Base-by-base conservation (phyloP, 2,329 filamentous ascomycete genomes). In the Hypoxylon sp. region DNA sequence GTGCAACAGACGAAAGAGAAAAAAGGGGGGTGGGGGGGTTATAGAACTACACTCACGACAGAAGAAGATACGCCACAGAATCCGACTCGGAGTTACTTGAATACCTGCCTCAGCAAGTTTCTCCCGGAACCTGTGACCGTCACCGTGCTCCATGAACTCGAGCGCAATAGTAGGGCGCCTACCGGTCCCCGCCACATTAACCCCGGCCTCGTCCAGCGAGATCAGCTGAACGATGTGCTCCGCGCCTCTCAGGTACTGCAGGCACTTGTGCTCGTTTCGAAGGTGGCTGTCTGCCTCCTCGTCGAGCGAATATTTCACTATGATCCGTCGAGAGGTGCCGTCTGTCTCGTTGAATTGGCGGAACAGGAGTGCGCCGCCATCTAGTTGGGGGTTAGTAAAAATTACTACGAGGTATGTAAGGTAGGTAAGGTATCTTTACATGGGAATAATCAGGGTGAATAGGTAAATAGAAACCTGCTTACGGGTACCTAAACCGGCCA, bases 291-390 rank as follows among this genome's bases (percentile, higher is more conserved):
- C 62, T 5, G n/a, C 62, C 13, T 36, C 10, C 5, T 34, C 7
- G 28, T 36, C 19, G n/a, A 60, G 50, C 17, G 62, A 56, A 19
- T 65, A 65, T 23, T 65, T 65, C 3, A 65, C n/a, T 34, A 65
- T 25, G 5, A 65, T 56, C 19, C 21, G 50, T 25, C 62, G 62
- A 28, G 25, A 3, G 5, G 43, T 25, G 2, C n/a, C 7, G n/a
- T 13, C 30, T 4, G n/a, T 5, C 3, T 55, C 50, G 28, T 51
- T 56, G 2, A n/a, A 11, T 21, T 65, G 56, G 10, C 19, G 17
- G 19, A 65, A 65, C 1, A 65, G 34, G 30, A 65, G 32, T 6
- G 43, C 25, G 2, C 62, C 62, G 28, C 62, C 62, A n/a, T 65
- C 62, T 65, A 50, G 5, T 23, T 36, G 32, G 21, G 14, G 23